Conservation (phyloP, 495 filamentous ascomycete species). For the Pyrenula aspistea region DNA sequence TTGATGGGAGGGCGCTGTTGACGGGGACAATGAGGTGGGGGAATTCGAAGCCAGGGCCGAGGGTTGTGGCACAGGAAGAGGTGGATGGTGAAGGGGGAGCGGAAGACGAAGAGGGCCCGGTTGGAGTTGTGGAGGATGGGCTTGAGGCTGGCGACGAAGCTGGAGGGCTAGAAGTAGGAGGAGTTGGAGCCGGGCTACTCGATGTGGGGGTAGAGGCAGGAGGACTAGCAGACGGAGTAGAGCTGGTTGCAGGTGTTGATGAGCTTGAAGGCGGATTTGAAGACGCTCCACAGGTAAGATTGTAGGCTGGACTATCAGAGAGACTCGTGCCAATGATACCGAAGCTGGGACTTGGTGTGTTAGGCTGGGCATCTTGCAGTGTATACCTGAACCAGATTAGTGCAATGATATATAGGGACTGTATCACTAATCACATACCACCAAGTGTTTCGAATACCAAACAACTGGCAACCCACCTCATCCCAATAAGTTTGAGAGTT, state of each 20-base stretch:
- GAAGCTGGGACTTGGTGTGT: slow-evolving; percentile 55
- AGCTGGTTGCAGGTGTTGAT: slow-evolving; percentile 6
- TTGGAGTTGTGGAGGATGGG: slow-evolving; percentile 4
- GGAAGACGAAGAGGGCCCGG: slow-evolving; percentile 7
- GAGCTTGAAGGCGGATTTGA: slow-evolving; percentile 13
- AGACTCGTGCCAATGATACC: slow-evolving; percentile 44
- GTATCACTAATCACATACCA: slow-evolving; percentile 28
- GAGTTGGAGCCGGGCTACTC: slow-evolving; percentile 4
- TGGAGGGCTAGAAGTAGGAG: slow-evolving; percentile 8
- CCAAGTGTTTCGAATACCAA: slow-evolving; percentile 58
- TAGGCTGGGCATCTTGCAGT: slow-evolving; percentile 50
- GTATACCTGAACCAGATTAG: too few species aligned
- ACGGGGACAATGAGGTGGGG: slow-evolving; percentile 59
- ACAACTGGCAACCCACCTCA: slow-evolving; percentile 59
- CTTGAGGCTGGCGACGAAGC: neutral
- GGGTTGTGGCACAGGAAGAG: slow-evolving; percentile 9
- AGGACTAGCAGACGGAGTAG: slow-evolving; percentile 11
- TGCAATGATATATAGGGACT: too few species aligned
- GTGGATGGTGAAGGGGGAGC: slow-evolving; percentile 4
- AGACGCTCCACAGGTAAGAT: slow-evolving; percentile 45
- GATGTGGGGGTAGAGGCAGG: slow-evolving; percentile 8
- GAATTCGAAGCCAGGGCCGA: slow-evolving; percentile 27
- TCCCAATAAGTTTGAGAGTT: slow-evolving; percentile 77
- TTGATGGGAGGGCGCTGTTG: slow-evolving; percentile 39
- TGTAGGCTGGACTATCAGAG: slow-evolving; percentile 46